Evolutionary conservation across 805 yeast species (phyloP), one percentile per base, ranked within the genome.

Genomic region (Barnettozyma siamensis): DNA sequence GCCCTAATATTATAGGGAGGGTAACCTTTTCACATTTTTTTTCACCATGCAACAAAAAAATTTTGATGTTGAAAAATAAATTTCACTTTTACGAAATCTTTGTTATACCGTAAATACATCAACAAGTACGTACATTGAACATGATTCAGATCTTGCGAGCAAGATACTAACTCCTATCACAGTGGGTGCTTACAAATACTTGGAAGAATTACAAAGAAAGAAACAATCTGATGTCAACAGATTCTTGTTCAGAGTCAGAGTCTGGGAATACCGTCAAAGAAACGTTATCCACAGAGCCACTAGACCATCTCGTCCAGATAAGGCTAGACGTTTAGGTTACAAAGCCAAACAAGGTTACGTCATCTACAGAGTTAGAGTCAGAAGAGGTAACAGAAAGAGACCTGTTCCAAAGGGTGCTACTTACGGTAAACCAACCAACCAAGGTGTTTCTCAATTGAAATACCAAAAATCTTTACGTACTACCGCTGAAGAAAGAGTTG

Each of bases 401-500:
- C 97, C 97, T 65, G 97, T 84, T 65, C 88, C 94, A 78, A 93
- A 93, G 93, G 99, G 99, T 87, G 98, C 97, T 67, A 93, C 98
- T 71, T 91, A 93, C 83, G 99, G 99, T 87, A 93, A 93, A 86
- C 99, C 99, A 83, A 93, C 99, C 80, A 93, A 93, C 95, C 95
- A 88, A 79, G 99, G 99, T 87, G 93, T 93, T 61, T 81, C 80
- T 80, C 97, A 93, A 75, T 86, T 93, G 78, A 93, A 93, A 80
- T 89, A 88, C 95, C 99, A 93, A 80, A 88, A 91, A 76, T 83
- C 96, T 54, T 78, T 88, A 73, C 88, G 95, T 76, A 80, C 96
- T 63, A 89, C 96, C 64, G 99, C 99, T 65, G 99, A 93, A 80
- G 99, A 93, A 81, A 87, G 98, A 79, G 95, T 91, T 65, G 99